Percentiles rank a stretch among this genome's conserved stretches.
Evolutionary conservation across 768 basidiomycete genomes (phyloP).

Genomic region (Suillus ampliporus): DNA sequence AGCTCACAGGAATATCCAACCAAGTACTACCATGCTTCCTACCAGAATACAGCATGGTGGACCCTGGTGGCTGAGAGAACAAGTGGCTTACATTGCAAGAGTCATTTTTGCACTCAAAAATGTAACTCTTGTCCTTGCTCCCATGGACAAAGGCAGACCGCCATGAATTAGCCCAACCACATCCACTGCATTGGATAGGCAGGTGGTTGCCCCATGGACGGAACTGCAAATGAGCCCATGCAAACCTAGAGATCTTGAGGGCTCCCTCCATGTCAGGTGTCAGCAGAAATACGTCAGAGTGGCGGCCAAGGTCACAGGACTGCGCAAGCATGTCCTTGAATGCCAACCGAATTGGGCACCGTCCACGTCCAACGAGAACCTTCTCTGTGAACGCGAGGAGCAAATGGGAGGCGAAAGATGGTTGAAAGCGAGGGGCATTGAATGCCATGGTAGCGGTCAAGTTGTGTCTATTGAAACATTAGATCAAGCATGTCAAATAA

Average conservation of each 20-base stretch:
- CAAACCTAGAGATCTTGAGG: neutral
- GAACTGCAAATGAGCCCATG: neutral
- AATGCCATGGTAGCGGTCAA: neutral
- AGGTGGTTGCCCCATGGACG: conserved; percentile 3
- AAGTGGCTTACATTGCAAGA: no score
- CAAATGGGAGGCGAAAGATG: neutral
- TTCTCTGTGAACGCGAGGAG: neutral
- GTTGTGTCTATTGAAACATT: no score
- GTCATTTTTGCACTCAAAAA: no score
- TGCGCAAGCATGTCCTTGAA: neutral
- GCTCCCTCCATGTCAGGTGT: neutral
- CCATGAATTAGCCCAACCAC: neutral
- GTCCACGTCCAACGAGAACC: neutral
- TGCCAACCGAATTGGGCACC: neutral
- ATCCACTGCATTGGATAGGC: conserved; percentile 6
- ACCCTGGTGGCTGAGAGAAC: no score
- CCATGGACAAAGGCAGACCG: no score
- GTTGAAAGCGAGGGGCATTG: neutral
- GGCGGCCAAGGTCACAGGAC: neutral
- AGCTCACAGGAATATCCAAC: no score
- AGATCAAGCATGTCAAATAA: no score
- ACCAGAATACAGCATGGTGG: no score
- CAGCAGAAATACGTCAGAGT: neutral
- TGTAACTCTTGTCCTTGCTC: no score
- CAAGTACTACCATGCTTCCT: no score